These are phyloP conservation scores for Adansonia grandidieri DNA, from an alignment of 441 rosid genomes.

Conservation along the genomic window DNA sequence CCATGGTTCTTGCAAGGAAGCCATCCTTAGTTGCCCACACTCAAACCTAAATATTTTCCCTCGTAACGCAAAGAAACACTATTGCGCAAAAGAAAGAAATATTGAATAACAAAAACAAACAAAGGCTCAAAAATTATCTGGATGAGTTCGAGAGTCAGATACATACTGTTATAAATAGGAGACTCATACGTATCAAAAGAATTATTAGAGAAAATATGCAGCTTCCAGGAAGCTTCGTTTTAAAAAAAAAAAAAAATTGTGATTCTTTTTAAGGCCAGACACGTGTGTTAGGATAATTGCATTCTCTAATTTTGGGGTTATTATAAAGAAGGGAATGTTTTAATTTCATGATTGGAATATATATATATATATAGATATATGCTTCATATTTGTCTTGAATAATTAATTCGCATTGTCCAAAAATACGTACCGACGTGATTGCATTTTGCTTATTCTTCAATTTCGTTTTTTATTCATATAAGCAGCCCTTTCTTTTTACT, in stretches of 20 bases:
- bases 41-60: not conserved
- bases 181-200: not conserved
- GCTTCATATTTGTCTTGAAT: not conserved
- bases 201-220: not conserved
- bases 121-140: not conserved
- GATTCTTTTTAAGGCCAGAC: not conserved
- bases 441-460: not conserved
- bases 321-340: conserved; percentile 4
- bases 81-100: not conserved
- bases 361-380: not conserved
- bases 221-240: conserved; percentile 19
- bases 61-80: not conserved
- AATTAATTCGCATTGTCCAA: too few species aligned
- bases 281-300: not conserved
- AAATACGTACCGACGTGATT: not conserved
- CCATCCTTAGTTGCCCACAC: not conserved
- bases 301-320: not conserved
- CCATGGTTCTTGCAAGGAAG: conserved; percentile 27
- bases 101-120: not conserved
- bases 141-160: not conserved
- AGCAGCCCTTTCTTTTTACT: too few species aligned
- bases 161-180: conserved; percentile 10
- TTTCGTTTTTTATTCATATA: too few species aligned
- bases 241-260: too few species aligned
- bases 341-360: not conserved